Evolutionary conservation across 1,284 basidiomycete species (phyloP), one percentile per base, ranked within the genome.

Genomic region (Malassezia arunalokei): DNA sequence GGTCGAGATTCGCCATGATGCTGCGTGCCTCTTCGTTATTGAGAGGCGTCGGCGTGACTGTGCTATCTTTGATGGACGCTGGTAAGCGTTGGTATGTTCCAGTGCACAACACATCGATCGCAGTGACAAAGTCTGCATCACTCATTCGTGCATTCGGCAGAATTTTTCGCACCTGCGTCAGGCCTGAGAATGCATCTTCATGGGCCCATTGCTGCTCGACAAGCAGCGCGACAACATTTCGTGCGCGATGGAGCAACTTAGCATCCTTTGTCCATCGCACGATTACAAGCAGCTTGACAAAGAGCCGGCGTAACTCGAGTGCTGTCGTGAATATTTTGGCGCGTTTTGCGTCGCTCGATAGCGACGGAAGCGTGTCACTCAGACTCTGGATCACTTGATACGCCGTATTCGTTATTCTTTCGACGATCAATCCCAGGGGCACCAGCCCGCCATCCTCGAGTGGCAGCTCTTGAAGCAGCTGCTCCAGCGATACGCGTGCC

Each of bases 121-220:
- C 88, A 0, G 87, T 88, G 9, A 87, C 77, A n/a, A 91, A 77
- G 70, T 92, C 89, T 60, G 88, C 86, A 69, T 90, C 91, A 49
- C 87, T 80, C 20, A 87, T 79, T 65, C 75, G 64, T 0, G 76
- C 75, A 14, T 67, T 65, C 12, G 66, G 65, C 33, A 78, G 63
- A 30, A 68, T 64, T 52, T 83, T 80, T 60, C 81, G 83, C 1
- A 81, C 80, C 60, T 80, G 80, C 46, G 78, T 81, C 30, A 91
- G 75, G 8, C 78, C 79, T 42, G 76, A 68, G 38, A 86, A 79
- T n/a, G 81, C 80, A 42, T 81, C 79, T 53, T 85, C 83, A 63
- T 90, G 85, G 71, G 88, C 85, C 47, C 78, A 79, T 59, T 87
- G 88, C 72, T 91, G 68, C 43, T 67, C 68, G 33, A 57, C 59